Base-by-base conservation (phyloP, 805 yeast species). In the Ogataea saltuana region DNA sequence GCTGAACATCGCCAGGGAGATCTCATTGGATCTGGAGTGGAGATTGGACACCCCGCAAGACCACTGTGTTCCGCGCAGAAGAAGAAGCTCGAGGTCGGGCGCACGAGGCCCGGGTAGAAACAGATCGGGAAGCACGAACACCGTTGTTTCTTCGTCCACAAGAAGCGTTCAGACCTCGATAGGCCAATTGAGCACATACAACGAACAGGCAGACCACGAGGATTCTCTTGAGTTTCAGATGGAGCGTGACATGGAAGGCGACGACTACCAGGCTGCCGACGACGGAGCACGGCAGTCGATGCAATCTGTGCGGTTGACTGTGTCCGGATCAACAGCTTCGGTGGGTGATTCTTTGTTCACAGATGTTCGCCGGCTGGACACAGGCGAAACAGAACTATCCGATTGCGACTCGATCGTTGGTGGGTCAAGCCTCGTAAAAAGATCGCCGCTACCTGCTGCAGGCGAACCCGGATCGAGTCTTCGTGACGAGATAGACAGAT, bases 1-100 rank as follows among this genome's bases (percentile, higher is more conserved):
- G 38, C 44, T 64, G 13, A 61, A 61, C 41, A 54, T 64, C 29
- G 61, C 62, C 0, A 49, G 53, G 32, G 69, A 65, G 33, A 18
- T 65, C n/a, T 60, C 67, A 8, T 49, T 64, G 6, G 68, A 64
- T 22, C 44, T 65, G 6, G 65, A 64, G 16, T 22, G 42, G 20
- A 48, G 69, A 21, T 27, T 39, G 8, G 27, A 49, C 2, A 39
- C 42, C 4, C 68, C 68, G 4, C 20, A 41, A 1, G 64, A 63
- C 42, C 60, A 51, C 41, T 58, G 64, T 31, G 50, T 60, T 22
- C 69, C 69, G 2, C 51, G 67, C 33, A 40, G 61, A 33, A 41
- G 57, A 18, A 23, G 29, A 23, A 22, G 19, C 4, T 20, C 11
- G 18, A 8, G n/a, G 15, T 9, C n/a, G 22, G 28, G 53, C 12